phyloP scores from a whole-genome alignment of 2,329 filamentous ascomycete species.

The Microdochium bolleyi region DNA sequence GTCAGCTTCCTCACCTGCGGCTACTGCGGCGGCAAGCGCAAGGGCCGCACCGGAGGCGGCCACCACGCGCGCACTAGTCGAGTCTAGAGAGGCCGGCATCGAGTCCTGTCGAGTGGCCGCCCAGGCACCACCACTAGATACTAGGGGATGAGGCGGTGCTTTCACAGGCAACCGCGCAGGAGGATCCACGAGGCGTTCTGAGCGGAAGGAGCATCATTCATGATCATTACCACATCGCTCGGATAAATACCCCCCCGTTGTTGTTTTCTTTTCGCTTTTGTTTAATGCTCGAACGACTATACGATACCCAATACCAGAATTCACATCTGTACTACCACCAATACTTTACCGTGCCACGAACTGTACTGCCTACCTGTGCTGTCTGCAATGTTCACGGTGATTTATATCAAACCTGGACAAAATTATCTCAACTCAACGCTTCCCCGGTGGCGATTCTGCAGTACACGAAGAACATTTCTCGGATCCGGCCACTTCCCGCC shows the following conservation, averaged over 20 bases:
- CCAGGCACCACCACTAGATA: not conserved
- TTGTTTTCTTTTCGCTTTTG: not conserved
- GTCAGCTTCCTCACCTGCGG: conserved; percentile 57
- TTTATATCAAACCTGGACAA: no score
- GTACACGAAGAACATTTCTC: no score
- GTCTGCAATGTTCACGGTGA: no score
- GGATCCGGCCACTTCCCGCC: no score
- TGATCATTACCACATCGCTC: not conserved
- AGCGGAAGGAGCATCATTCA: no score
- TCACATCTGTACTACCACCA: not conserved
- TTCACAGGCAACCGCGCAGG: not conserved
- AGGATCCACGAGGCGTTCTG: no score
- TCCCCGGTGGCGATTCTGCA: no score
- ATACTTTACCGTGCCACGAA: not conserved
- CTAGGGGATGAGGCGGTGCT: not conserved
- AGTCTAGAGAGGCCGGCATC: not conserved
- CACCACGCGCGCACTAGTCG: not conserved
- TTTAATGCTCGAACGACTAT: not conserved
- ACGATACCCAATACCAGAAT: not conserved
- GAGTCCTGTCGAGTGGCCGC: no score
- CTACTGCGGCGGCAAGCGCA: conserved; percentile 22
- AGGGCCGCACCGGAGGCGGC: conserved; percentile 8
- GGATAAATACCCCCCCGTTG: not conserved
- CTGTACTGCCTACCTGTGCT: no score
- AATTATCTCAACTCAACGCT: no score